Evolutionary conservation across 495 filamentous ascomycete genomes (phyloP).

Genomic region (Aspergillus steynii): DNA sequence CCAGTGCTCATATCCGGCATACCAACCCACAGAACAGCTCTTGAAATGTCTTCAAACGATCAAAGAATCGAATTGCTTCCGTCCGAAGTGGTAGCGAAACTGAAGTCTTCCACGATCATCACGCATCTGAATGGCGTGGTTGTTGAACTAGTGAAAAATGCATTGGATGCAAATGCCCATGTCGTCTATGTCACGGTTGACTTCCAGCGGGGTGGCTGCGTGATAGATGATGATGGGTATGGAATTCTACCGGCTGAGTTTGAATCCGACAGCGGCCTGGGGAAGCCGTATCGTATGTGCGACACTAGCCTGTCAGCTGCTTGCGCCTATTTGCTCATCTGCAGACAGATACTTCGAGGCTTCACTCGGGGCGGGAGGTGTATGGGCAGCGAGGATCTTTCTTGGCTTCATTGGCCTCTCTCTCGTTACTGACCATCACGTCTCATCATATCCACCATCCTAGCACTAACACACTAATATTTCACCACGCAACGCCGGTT

Average conservation of each 20-base stretch:
- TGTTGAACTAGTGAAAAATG: constrained; percentile 77
- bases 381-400: constrained; percentile 77
- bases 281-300: constrained; percentile 68
- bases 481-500: constrained; percentile 72
- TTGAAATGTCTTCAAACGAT: constrained; percentile 24
- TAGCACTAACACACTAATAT: constrained; percentile 66
- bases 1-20: background rate
- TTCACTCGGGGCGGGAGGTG: constrained; percentile 36
- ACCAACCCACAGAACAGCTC: background rate
- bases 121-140: constrained; percentile 73
- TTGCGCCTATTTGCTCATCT: constrained; percentile 20
- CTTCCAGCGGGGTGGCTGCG: constrained; percentile 73
- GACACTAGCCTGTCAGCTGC: background rate
- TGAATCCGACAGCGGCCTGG: constrained; percentile 65
- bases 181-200: constrained; percentile 74
- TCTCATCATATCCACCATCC: constrained; percentile 67
- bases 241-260: constrained; percentile 80
- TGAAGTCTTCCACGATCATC: constrained; percentile 81
- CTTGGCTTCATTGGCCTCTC: constrained; percentile 71
- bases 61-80: constrained; percentile 68
- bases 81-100: constrained; percentile 73
- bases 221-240: constrained; percentile 83
- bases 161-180: constrained; percentile 76
- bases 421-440: constrained; percentile 77
- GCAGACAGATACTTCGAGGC: constrained; percentile 75